Base-by-base conservation (phyloP, 441 rosid genomes). In the Raphanus hybrid region DNA sequence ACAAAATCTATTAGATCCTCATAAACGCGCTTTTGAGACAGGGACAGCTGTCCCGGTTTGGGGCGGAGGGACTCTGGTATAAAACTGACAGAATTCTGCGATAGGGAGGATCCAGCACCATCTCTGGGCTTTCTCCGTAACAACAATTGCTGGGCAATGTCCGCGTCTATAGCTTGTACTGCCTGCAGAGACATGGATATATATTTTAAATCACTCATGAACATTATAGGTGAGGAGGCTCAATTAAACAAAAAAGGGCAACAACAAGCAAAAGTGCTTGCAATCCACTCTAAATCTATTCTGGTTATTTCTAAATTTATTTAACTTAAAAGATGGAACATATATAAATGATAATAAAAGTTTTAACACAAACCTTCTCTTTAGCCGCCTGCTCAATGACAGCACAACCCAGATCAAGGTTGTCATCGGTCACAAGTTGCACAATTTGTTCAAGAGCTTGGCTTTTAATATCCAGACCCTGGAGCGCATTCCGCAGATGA, bases 321-420 rank as follows among this genome's bases (percentile, higher is more conserved):
- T 29, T 23, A 50, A 71, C 64, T 58, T 23, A 29, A 14, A 50
- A 35, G 27, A 27, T 54, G 1, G 3, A 54, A 67, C 52, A 61
- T 23, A 23, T 23, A 23, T 35, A 35, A 35, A 35, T 35, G 39
- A 35, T 35, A 34, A 29, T 29, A 29, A 29, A 29, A 29, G 0
- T 29, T 29, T 29, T 34, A 18, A 23, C 65, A 64, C 73, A 34
- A 72, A 96, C 99, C 98, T 94, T 96, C 29, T 94, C 98, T 11
- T 98, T 92, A 60, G 98, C 97, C 71, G 98, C 98, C 77, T 94
- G 98, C 82, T 96, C 99, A 80, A 94, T 94, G 73, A 89, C 89
- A 14, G 99, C 98, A 90, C 98, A 94, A 10, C 98, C 98, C 71
- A 96, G 89, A 84, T 96, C 99, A 81, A 96, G 98, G 84, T 94